Base-by-base conservation (phyloP, 257 asterid genomes). In the Nicotiana benthamiana region DNA sequence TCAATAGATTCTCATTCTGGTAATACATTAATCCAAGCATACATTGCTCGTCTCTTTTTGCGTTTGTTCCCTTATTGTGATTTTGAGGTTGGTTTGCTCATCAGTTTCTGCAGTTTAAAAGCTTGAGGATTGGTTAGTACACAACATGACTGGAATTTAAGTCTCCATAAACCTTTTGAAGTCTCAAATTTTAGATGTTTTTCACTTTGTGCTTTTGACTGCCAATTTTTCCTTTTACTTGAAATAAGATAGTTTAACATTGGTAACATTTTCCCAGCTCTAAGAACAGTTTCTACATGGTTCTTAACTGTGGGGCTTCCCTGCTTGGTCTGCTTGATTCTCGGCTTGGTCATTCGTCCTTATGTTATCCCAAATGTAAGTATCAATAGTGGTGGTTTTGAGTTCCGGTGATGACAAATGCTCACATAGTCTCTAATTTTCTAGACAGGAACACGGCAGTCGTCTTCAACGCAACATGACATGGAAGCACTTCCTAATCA, bases 401-500 rank as follows among this genome's bases (percentile, higher is more conserved):
- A 1, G 32, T 63, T 46, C 24, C 56, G n/a, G 27, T 54, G 34
- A 20, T 30, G 68, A 30, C n/a, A 43, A 70, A 61, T 61, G 57
- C 83, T 17, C 79, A 36, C 80, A 78, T 46, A 82, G 70, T 76
- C 16, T 83, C 89, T 87, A 80, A 92, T 86, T 86, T 76, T 93
- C 82, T 94, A 94, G 97, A 88, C 98, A 92, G 98, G 96, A 86
- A 86, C 92, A 92, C 82, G 4, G 17, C 95, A 84, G 66, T 16
- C 83, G 54, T 65, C 92, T 6, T 84, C 87, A 64, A 51, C 20
- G 66, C 94, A 80, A 74, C 87, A 86, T 79, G 97, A 93, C 97
- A 87, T 93, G 92, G 98, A 94, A 86, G 77, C 90, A 16, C 80
- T 93, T 83, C 95, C 96, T 87, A 90, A 93, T 80, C 92, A 90